Percentiles rank a stretch among this genome's conserved stretches.
These are phyloP conservation scores for Citrullus colocynthis DNA, from an alignment of 306 rosid genomes.

Conservation along the genomic window DNA sequence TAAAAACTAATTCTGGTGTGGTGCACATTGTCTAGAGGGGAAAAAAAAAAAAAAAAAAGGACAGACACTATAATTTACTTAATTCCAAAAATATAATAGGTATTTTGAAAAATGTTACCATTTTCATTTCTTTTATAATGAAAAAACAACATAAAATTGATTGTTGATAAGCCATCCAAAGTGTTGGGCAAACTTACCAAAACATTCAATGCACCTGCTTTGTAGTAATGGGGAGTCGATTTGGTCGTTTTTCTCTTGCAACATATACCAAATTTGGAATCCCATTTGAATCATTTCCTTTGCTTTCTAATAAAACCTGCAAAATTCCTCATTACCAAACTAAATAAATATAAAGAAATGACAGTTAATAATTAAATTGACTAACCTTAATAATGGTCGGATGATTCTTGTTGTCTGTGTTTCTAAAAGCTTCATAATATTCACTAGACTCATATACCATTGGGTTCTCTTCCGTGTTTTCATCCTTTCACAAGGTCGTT, in stretches of 20 bases:
- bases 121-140: too few relatives aligned
- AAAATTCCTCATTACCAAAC: background rate
- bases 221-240: slow-evolving; percentile 43
- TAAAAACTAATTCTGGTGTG: too few relatives aligned
- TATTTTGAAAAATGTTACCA: too few relatives aligned
- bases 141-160: too few relatives aligned
- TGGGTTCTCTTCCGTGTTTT: slow-evolving; percentile 8
- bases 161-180: too few relatives aligned
- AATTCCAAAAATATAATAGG: too few relatives aligned
- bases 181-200: slow-evolving; percentile 16
- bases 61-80: too few relatives aligned
- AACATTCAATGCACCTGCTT: slow-evolving; percentile 70
- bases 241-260: slow-evolving; percentile 50
- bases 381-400: slow-evolving; percentile 45
- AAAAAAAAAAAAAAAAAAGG: too few relatives aligned
- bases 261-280: slow-evolving; percentile 46
- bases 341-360: background rate
- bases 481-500: slow-evolving; percentile 2
- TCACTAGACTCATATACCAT: slow-evolving; percentile 2
- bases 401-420: slow-evolving; percentile 23
- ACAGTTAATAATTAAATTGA: background rate
- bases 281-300: slow-evolving; percentile 18
- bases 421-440: slow-evolving; percentile 22
- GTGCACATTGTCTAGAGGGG: too few relatives aligned
- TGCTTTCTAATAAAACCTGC: slow-evolving; percentile 52